These are phyloP conservation scores for Trichomonas gallinae DNA, from an alignment of 208 protist genomes.

Conservation along the genomic window DNA sequence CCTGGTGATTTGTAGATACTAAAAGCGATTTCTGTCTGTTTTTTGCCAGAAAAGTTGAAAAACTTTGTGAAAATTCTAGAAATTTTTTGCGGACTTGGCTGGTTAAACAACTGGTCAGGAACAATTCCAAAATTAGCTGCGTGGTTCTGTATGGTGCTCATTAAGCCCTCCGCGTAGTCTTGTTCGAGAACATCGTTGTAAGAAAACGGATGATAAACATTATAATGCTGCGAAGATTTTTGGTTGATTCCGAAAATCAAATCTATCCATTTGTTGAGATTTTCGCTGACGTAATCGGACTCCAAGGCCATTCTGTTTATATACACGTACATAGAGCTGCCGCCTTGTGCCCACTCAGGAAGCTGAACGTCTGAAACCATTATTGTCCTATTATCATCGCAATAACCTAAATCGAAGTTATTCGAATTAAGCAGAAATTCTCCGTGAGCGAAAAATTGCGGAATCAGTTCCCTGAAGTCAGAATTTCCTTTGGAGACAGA, in stretches of 20 bases:
- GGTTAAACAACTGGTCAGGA: background rate
- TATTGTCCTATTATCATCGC: background rate
- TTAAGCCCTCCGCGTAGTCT: background rate
- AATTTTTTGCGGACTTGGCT: too few species aligned
- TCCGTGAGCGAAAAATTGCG: background rate
- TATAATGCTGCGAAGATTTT: background rate
- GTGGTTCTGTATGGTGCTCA: background rate
- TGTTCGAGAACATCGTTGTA: background rate
- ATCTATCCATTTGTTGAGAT: constrained; percentile 87
- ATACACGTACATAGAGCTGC: constrained; percentile 28
- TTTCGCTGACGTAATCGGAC: constrained; percentile 52
- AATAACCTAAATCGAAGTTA: background rate
- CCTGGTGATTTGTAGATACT: too few species aligned
- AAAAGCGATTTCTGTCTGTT: too few species aligned
- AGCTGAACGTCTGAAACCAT: constrained; percentile 31
- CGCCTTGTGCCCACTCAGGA: constrained; percentile 34
- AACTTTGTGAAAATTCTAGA: too few species aligned
- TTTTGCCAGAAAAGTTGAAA: too few species aligned
- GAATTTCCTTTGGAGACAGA: background rate
- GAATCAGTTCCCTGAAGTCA: background rate
- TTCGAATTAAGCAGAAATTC: background rate
- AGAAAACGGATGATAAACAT: background rate
- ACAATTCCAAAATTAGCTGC: background rate
- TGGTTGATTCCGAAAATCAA: constrained; percentile 72
- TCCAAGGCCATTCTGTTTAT: constrained; percentile 40